Evolutionary conservation across 768 basidiomycete species (phyloP), one percentile per base, ranked within the genome.

Genomic region (Tricholoma bakamatsutake): DNA sequence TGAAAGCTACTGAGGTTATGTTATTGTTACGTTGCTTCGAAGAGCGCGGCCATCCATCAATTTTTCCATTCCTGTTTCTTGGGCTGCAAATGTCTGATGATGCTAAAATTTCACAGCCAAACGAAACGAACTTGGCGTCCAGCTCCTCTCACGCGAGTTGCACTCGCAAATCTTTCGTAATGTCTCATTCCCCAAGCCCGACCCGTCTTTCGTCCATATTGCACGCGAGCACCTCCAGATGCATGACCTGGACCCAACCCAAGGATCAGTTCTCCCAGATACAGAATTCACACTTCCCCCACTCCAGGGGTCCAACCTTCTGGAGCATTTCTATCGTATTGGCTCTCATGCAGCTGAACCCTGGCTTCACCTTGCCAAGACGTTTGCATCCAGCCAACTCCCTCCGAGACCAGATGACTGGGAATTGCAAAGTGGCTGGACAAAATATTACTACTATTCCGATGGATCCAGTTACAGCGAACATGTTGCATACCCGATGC

Each of bases 71-170:
- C 21, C 15, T n/a, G 3, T n/a, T 34, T 24, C 9, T 13, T 12
- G 42, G 11, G 2, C 10, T n/a, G 24, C 5, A 15, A 24, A 27
- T 21, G 1, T 18, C 24, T 54, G 18, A 34, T 54, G 30, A 39
- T 17, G 10, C 37, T 27, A 13, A 47, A n/a, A 4, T 47, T 1
- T 10, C 31, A 55, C 55, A 85, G 85, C 78, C 57, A 83, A 85
- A 67, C 80, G 92, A 53, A 98, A 97, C 66, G 83, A 88, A 57
- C 77, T 93, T 40, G 95, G 95, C n/a, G 94, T 98, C 6, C 95
- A 98, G 66, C 82, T 97, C 54, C 82, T 98, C 52, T 90, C 93
- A 13, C 80, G 83, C 8, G 74, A 75, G n/a, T 71, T 97, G 6
- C 93, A 94, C 68, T 67, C 74, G 4, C 95, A 97, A 64, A 80